Base-by-base conservation (phyloP, 495 filamentous ascomycete genomes). In the Aspergillus incahuasiensis region DNA sequence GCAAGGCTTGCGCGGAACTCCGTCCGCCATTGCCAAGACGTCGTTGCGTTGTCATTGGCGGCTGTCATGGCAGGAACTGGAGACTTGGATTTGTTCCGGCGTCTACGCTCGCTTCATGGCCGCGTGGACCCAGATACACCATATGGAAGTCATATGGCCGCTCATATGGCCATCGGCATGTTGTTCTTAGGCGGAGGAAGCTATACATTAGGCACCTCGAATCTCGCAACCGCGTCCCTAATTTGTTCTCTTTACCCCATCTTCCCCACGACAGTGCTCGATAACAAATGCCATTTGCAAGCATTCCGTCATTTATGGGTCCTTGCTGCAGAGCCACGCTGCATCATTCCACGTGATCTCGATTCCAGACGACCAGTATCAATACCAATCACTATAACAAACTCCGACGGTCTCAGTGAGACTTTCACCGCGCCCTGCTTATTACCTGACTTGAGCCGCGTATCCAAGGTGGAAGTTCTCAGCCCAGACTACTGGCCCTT, bases 261-360 rank as follows among this genome's bases (percentile, higher is more conserved):
- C 20, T 97, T 92, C 68, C 94, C 94, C 2, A 84, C 83, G 24
- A 85, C 84, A 4, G 87, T 96, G 3, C 85, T 94, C 47, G 94
- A 97, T 74, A 97, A 96, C 64, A 88, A 86, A 64, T 90, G 88
- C 22, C 94, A 99, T 58, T 79, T 97, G 3, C 94, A 99, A 78
- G 94, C 94, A 6, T 95, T 97, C 78, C 86, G 95, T 1, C 94
- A 99, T 69, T 85, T 99, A 64, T 99, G 94, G 94, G 91, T 95
- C 13, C 79, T 99, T 9, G 94, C 95, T 6, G 86, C 90, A 6
- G 94, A 97, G 57, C 82, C 89, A 0, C 84, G 94, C 47, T 97
- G 94, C 65, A 78, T 97, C 5, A 79, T 99, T 4, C 80, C 87
- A 7, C 86, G 90, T 43, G 92, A 97, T 58, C 81, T 92, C 7